Conservation (phyloP, 1,139 yeast species). For the Pichia sp. region DNA sequence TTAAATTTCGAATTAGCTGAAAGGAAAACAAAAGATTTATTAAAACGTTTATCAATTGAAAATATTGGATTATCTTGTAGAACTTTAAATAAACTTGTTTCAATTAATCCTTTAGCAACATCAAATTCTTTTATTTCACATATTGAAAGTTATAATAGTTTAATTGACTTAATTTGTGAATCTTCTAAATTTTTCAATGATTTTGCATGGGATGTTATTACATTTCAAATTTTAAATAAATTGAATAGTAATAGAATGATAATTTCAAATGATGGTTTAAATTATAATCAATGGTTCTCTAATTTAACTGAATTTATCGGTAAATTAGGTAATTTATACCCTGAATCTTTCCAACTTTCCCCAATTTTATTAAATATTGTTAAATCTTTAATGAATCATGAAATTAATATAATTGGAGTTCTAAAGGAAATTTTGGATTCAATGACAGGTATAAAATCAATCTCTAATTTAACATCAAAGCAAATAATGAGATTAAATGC, state of each 20-base stretch:
- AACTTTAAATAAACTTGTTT: slow-evolving; percentile 72
- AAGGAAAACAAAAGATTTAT: slow-evolving; percentile 70
- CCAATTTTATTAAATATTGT: slow-evolving; percentile 56
- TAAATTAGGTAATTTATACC: slow-evolving; percentile 46
- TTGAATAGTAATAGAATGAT: slow-evolving; percentile 63
- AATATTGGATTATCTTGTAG: slow-evolving; percentile 49
- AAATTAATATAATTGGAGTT: slow-evolving; percentile 58
- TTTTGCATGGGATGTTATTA: slow-evolving; percentile 82
- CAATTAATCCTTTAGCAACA: slow-evolving; percentile 81
- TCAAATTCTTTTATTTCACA: slow-evolving; percentile 57
- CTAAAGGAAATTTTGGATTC: slow-evolving; percentile 60
- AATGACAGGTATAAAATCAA: slow-evolving; percentile 79
- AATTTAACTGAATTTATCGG: slow-evolving; percentile 64
- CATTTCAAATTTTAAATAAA: slow-evolving; percentile 65
- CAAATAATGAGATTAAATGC: slow-evolving; percentile 67
- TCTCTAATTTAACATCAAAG: slow-evolving; percentile 52
- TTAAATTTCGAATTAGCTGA: slow-evolving; percentile 65
- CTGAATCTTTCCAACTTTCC: slow-evolving; percentile 42
- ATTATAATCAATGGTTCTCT: slow-evolving; percentile 81
- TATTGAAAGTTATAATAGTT: slow-evolving; percentile 88
- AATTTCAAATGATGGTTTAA: slow-evolving; percentile 72
- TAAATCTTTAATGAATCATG: slow-evolving; percentile 57
- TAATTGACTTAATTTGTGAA: slow-evolving; percentile 69
- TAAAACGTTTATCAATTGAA: slow-evolving; percentile 83
- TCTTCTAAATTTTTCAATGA: slow-evolving; percentile 72